A percentile compares a stretch with the other conserved stretches of the same genome.
Conservation (phyloP, 2,329 filamentous ascomycete genomes). For the Sarocladium oryzae region DNA sequence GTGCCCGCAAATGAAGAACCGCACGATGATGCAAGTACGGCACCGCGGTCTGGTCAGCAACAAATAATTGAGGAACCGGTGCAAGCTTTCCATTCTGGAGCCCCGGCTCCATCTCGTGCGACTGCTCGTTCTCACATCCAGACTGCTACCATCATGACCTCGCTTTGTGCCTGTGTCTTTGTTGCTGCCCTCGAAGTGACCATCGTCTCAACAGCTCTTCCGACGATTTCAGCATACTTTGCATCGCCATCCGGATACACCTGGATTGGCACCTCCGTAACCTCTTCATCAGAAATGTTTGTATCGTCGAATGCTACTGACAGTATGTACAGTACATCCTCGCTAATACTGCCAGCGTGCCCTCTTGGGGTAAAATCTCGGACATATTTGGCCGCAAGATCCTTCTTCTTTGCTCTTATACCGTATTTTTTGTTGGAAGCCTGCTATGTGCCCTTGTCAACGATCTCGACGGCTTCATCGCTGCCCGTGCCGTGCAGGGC, state of each 20-base stretch:
- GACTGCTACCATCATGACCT: conserved; percentile 26
- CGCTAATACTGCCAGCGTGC: conserved; percentile 58
- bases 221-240: conserved; percentile 53
- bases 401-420: conserved; percentile 39
- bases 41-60: background rate
- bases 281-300: background rate
- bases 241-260: conserved; percentile 61
- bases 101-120: background rate
- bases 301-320: background rate
- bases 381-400: conserved; percentile 54
- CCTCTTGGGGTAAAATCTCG: conserved; percentile 62
- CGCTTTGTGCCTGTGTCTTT: conserved; percentile 34
- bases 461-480: conserved; percentile 28
- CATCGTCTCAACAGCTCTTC: conserved; percentile 55
- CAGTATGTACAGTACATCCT: conserved; percentile 37
- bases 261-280: conserved; percentile 70
- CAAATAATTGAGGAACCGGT: too few relatives aligned
- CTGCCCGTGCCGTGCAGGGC: conserved; percentile 42
- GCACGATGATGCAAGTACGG: background rate
- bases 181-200: conserved; percentile 45
- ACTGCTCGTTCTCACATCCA: conserved; percentile 11
- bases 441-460: conserved; percentile 34
- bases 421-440: conserved; percentile 46
- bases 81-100: background rate
- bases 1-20: too few relatives aligned